Conservation (phyloP, 1,284 basidiomycete species). For the Puccinia novopanici region DNA sequence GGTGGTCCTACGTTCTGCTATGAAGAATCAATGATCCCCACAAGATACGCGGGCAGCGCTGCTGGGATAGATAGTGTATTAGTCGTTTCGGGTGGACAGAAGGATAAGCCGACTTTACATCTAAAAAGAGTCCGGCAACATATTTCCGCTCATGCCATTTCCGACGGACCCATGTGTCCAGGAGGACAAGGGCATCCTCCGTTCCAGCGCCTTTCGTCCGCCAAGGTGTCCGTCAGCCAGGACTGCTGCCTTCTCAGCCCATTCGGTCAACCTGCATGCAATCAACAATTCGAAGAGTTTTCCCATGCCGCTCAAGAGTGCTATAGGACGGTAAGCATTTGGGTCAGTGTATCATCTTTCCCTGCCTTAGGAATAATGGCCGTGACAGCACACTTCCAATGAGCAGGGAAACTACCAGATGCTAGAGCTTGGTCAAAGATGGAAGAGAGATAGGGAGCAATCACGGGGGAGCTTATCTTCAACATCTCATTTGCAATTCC, state of each 20-base stretch:
- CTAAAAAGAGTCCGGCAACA: slow-evolving; percentile 6
- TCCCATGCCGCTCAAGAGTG: neutral
- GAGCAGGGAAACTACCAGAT: neutral
- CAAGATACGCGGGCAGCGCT: slow-evolving; percentile 12
- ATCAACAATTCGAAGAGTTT: slow-evolving; percentile 12
- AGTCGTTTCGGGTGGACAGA: slow-evolving; percentile 12
- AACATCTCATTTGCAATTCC: slow-evolving; percentile 3
- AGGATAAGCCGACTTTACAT: slow-evolving; percentile 23
- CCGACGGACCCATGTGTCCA: neutral
- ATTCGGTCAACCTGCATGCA: neutral
- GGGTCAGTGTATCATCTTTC: slow-evolving; percentile 12
- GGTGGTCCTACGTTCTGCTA: neutral
- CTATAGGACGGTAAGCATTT: slow-evolving; percentile 21
- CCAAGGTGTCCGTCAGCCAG: slow-evolving; percentile 1
- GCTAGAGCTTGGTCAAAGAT: neutral
- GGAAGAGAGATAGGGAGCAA: neutral
- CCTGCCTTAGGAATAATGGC: slow-evolving; percentile 29
- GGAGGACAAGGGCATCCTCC: slow-evolving; percentile 12
- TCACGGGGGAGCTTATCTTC: neutral
- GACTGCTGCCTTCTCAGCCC: neutral
- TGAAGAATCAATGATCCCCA: neutral
- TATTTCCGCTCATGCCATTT: slow-evolving; percentile 5
- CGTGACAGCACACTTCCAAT: slow-evolving; percentile 22
- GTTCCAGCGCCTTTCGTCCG: neutral
- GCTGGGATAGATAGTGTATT: neutral